These are phyloP conservation scores for Oenanthe sinensis DNA, from an alignment of 129 eudicot species.

Conservation along the genomic window DNA sequence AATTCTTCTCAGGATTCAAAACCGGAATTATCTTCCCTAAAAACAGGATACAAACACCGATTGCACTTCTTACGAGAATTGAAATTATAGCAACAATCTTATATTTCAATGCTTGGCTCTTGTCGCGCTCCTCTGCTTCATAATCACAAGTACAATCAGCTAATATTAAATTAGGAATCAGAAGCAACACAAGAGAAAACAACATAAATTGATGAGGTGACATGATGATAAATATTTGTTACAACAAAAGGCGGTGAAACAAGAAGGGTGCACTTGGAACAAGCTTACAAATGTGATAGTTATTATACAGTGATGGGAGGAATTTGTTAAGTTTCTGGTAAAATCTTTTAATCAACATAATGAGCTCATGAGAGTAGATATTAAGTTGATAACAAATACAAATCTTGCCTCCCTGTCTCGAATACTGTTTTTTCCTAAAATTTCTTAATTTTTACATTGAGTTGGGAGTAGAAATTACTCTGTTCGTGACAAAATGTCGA, in stretches of 20 bases:
- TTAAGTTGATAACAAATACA: too few species aligned
- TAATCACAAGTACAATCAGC: constrained; percentile 28
- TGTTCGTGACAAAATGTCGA: too few species aligned
- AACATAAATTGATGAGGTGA: not conserved
- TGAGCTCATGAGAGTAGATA: too few species aligned
- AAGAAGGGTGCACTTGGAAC: not conserved
- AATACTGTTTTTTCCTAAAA: too few species aligned
- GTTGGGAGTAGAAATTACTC: too few species aligned
- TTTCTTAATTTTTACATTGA: too few species aligned
- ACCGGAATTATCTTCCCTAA: constrained; percentile 20
- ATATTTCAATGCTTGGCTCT: constrained; percentile 6
- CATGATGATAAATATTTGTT: not conserved
- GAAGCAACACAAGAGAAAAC: not conserved
- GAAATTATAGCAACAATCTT: constrained; percentile 28
- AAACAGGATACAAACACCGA: constrained; percentile 41
- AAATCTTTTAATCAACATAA: not conserved
- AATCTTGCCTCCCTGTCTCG: too few species aligned
- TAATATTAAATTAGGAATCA: not conserved
- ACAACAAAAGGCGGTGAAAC: not conserved
- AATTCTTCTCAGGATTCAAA: constrained; percentile 27
- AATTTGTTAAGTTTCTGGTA: not conserved
- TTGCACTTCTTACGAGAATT: constrained; percentile 30
- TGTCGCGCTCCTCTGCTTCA: not conserved
- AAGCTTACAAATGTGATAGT: not conserved
- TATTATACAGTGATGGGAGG: too few species aligned